Conservation (phyloP, 768 basidiomycete species). For the Neoboletus brunneissimus region DNA sequence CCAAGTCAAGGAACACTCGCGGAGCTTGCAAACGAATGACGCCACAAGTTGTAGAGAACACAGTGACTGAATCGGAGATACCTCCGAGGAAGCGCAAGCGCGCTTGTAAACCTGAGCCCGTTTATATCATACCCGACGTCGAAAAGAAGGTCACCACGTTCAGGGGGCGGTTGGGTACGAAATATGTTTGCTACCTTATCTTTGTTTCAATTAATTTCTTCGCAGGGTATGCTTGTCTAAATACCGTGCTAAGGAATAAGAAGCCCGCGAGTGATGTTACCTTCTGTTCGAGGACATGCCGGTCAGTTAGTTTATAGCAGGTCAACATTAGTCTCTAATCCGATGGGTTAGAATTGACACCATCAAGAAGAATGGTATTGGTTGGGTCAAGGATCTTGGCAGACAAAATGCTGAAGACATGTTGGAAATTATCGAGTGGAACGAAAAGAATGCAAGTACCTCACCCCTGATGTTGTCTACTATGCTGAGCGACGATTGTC, state of each 20-base stretch:
- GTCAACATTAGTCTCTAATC: neutral
- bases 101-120: slow-evolving; percentile 42
- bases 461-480: neutral
- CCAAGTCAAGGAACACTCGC: neutral
- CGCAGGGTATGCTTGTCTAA: slow-evolving; percentile 76
- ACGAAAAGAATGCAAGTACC: slow-evolving; percentile 68
- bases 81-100: slow-evolving; percentile 30
- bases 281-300: slow-evolving; percentile 74
- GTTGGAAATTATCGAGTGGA: slow-evolving; percentile 80
- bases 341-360: slow-evolving; percentile 56
- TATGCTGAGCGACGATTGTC: neutral
- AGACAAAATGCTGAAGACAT: slow-evolving; percentile 73
- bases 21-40: slow-evolving; percentile 4
- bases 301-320: slow-evolving; percentile 33
- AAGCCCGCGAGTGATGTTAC: slow-evolving; percentile 63
- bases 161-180: slow-evolving; percentile 57
- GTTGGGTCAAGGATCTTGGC: slow-evolving; percentile 80
- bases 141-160: slow-evolving; percentile 66
- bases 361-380: slow-evolving; percentile 75
- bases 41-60: slow-evolving; percentile 13
- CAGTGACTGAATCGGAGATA: neutral
- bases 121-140: slow-evolving; percentile 72
- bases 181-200: neutral
- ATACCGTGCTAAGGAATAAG: slow-evolving; percentile 71
- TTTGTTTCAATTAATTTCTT: slow-evolving; percentile 4